These are phyloP conservation scores for Dipodascus geniculatus DNA, from an alignment of 805 yeast genomes.

Conservation along the genomic window DNA sequence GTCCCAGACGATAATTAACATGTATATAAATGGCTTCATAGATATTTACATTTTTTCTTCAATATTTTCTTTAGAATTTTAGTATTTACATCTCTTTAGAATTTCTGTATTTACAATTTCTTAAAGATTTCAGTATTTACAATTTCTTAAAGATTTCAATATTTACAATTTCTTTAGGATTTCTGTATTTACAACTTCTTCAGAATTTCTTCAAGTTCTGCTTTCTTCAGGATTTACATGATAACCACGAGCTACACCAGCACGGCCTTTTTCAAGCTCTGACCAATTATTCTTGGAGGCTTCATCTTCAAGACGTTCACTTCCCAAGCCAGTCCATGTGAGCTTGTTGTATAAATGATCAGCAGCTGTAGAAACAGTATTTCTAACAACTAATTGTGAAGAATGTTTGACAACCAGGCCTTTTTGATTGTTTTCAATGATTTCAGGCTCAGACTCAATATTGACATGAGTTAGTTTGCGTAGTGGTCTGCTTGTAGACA, in stretches of 20 bases:
- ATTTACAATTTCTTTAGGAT: no score
- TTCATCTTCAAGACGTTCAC: conserved; percentile 42
- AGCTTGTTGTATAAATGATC: conserved; percentile 52
- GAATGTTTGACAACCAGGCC: conserved; percentile 37
- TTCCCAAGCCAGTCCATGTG: conserved; percentile 82
- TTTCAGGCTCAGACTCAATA: conserved; percentile 35
- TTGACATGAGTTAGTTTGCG: conserved; percentile 54
- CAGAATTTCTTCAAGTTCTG: background rate
- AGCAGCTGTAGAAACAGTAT: conserved; percentile 86
- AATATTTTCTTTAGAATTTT: no score
- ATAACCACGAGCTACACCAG: conserved; percentile 88
- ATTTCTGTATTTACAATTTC: background rate
- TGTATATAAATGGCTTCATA: background rate
- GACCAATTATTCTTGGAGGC: conserved; percentile 25
- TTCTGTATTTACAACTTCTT: background rate
- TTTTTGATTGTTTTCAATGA: conserved; percentile 15
- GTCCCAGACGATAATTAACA: background rate
- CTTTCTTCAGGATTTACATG: conserved; percentile 8
- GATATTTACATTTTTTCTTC: background rate
- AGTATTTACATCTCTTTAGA: background rate
- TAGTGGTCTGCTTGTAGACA: conserved; percentile 63
- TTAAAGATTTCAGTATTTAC: background rate
- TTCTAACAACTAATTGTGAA: conserved; percentile 52
- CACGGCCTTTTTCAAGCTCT: conserved; percentile 63
- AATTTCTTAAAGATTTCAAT: no score